These are phyloP conservation scores for Coprinellus aureogranulatus DNA, from an alignment of 768 basidiomycete species.

Conservation along the genomic window DNA sequence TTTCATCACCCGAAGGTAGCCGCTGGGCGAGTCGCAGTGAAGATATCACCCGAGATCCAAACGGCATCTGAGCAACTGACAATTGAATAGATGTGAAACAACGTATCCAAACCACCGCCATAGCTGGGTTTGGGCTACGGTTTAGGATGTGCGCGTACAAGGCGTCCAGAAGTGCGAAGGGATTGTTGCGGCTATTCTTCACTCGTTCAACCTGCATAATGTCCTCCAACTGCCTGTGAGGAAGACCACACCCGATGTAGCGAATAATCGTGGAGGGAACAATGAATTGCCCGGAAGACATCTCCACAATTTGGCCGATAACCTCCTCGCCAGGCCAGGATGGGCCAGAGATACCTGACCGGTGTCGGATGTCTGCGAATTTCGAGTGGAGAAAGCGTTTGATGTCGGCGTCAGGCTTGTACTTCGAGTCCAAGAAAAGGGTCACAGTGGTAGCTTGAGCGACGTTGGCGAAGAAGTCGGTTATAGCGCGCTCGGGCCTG, in stretches of 20 bases:
- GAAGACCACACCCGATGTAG: not conserved
- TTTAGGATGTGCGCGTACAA: not conserved
- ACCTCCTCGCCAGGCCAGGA: not conserved
- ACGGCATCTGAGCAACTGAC: too few species aligned
- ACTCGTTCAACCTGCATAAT: not conserved
- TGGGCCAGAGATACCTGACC: not conserved
- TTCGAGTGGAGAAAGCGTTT: not conserved
- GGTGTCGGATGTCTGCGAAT: not conserved
- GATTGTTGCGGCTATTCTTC: not conserved
- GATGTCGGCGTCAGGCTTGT: not conserved
- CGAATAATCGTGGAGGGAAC: not conserved
- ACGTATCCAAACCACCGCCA: too few species aligned
- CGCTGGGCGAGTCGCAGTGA: too few species aligned
- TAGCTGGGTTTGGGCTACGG: too few species aligned
- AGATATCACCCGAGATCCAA: too few species aligned
- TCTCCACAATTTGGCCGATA: not conserved
- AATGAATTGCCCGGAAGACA: conserved; percentile 1
- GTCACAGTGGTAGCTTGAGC: not conserved
- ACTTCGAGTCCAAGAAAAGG: not conserved
- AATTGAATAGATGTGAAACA: too few species aligned
- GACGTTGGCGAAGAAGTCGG: not conserved
- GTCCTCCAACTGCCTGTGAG: not conserved
- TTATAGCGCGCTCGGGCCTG: not conserved
- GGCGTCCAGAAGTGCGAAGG: not conserved
- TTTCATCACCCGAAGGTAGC: too few species aligned